These are phyloP conservation scores for Kappamyces sp. DNA, from an alignment of 192 early-diverging fungal genomes.

Conservation along the genomic window DNA sequence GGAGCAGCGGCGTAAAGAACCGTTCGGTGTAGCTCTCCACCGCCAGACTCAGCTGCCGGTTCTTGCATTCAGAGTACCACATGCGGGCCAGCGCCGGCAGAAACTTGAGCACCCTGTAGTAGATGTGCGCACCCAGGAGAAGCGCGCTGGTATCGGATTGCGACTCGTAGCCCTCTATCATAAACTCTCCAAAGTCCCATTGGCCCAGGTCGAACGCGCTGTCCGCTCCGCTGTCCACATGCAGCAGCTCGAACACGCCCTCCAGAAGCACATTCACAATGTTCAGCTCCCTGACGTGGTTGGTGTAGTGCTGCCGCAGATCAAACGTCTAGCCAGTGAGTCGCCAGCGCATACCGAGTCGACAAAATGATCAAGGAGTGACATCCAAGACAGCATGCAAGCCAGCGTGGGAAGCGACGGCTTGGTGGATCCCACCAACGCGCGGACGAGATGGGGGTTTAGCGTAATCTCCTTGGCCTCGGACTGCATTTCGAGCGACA, in stretches of 20 bases:
- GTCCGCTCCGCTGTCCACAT: slow-evolving; percentile 41
- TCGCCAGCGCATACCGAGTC: slow-evolving; percentile 52
- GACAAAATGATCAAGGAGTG: slow-evolving; percentile 69
- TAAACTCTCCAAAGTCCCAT: slow-evolving; percentile 63
- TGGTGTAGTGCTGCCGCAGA: slow-evolving; percentile 33
- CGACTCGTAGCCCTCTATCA: slow-evolving; percentile 48
- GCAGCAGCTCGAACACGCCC: slow-evolving; percentile 58
- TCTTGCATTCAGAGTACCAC: slow-evolving; percentile 79
- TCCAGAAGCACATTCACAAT: slow-evolving; percentile 51
- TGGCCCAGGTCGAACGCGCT: slow-evolving; percentile 59
- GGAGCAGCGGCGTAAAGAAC: slow-evolving; percentile 58
- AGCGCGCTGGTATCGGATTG: slow-evolving; percentile 49
- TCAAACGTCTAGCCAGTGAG: slow-evolving; percentile 54
- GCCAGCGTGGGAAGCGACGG: slow-evolving; percentile 46
- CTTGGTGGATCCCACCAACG: background rate
- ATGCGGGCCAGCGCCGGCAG: slow-evolving; percentile 65
- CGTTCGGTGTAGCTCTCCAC: slow-evolving; percentile 72
- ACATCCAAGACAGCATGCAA: slow-evolving; percentile 66
- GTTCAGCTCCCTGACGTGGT: slow-evolving; percentile 49
- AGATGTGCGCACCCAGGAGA: slow-evolving; percentile 68
- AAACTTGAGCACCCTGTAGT: slow-evolving; percentile 53
- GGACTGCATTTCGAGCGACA: slow-evolving; percentile 32
- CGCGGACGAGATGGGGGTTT: background rate
- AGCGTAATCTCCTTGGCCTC: slow-evolving; percentile 11
- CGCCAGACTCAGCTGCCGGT: slow-evolving; percentile 63